A percentile compares a stretch with the other conserved stretches of the same genome.
phyloP scores from a whole-genome alignment of 108 stramenopile genomes.

The Cyclotella cryptica region DNA sequence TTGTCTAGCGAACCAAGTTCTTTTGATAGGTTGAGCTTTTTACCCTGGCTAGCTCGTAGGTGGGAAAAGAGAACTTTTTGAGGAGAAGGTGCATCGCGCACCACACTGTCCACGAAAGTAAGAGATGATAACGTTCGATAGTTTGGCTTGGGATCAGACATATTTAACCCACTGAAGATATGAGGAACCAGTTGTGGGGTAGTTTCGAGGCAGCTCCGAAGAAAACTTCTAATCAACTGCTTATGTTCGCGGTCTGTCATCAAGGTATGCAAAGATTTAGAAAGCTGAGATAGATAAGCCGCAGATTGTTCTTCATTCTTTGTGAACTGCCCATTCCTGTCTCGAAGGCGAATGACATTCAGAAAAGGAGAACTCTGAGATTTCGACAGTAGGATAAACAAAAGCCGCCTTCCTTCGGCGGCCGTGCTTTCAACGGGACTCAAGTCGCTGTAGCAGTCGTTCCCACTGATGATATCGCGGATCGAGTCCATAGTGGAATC shows the following conservation, averaged over 20 bases:
- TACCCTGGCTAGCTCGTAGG: background rate
- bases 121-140: slow-evolving; percentile 60
- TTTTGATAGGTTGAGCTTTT: background rate
- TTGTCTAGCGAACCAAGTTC: slow-evolving; percentile 7
- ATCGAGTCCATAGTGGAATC: slow-evolving; percentile 32
- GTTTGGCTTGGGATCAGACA: slow-evolving; percentile 67
- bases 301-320: slow-evolving; percentile 32
- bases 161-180: slow-evolving; percentile 54
- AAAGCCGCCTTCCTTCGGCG: slow-evolving; percentile 63
- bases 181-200: slow-evolving; percentile 60
- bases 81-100: slow-evolving; percentile 58
- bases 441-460: slow-evolving; percentile 35
- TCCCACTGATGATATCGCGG: slow-evolving; percentile 37
- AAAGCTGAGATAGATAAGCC: slow-evolving; percentile 32
- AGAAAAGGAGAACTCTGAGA: slow-evolving; percentile 62
- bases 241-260: slow-evolving; percentile 44
- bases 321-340: background rate
- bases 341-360: slow-evolving; percentile 9
- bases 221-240: slow-evolving; percentile 47
- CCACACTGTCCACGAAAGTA: slow-evolving; percentile 56
- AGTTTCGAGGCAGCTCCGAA: slow-evolving; percentile 48
- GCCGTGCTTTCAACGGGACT: slow-evolving; percentile 39
- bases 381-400: slow-evolving; percentile 69
- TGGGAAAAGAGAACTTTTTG: slow-evolving; percentile 13
- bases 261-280: slow-evolving; percentile 47